phyloP scores from a whole-genome alignment of 2,329 filamentous ascomycete genomes.

The Drechslerella dactyloides region DNA sequence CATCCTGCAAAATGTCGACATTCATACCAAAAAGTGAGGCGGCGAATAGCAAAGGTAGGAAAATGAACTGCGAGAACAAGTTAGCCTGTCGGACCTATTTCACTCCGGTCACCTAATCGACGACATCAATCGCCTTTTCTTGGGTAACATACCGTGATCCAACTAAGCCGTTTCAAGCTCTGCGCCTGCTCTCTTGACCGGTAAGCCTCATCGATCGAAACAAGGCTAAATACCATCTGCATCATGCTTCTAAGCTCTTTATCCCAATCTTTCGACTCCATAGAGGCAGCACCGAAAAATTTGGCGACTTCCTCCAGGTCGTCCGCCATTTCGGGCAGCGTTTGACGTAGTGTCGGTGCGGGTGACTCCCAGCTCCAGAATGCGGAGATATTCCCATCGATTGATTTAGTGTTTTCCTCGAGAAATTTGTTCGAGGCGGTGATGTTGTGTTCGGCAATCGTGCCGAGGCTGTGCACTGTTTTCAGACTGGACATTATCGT shows the following conservation, averaged over 20 bases:
- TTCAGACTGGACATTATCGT: slow-evolving; percentile 48
- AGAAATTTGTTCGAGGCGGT: slow-evolving; percentile 38
- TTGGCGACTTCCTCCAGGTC: slow-evolving; percentile 24
- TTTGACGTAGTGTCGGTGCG: slow-evolving; percentile 27
- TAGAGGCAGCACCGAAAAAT: slow-evolving; percentile 19
- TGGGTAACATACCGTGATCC: slow-evolving; percentile 51
- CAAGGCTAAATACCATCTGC: slow-evolving; percentile 49
- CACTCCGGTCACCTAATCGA: neutral
- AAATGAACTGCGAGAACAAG: slow-evolving; percentile 49
- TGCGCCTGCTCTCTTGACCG: slow-evolving; percentile 52
- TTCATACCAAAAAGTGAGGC: slow-evolving; percentile 52
- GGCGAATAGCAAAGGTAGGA: slow-evolving; percentile 52
- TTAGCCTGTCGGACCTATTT: slow-evolving; percentile 11
- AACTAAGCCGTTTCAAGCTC: slow-evolving; percentile 53
- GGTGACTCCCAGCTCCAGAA: slow-evolving; percentile 42
- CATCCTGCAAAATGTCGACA: slow-evolving; percentile 43
- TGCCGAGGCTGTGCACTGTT: slow-evolving; percentile 33
- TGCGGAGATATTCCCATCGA: slow-evolving; percentile 41
- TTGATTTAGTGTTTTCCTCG: slow-evolving; percentile 15
- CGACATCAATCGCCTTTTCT: no score
- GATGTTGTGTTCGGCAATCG: slow-evolving; percentile 36
- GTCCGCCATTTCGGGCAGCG: slow-evolving; percentile 25
- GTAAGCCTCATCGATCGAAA: slow-evolving; percentile 54
- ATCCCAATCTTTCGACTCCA: slow-evolving; percentile 41
- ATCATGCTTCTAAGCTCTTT: slow-evolving; percentile 47